Evolutionary conservation across 768 basidiomycete species (phyloP).

Genomic region (Kwoniella sp.): DNA sequence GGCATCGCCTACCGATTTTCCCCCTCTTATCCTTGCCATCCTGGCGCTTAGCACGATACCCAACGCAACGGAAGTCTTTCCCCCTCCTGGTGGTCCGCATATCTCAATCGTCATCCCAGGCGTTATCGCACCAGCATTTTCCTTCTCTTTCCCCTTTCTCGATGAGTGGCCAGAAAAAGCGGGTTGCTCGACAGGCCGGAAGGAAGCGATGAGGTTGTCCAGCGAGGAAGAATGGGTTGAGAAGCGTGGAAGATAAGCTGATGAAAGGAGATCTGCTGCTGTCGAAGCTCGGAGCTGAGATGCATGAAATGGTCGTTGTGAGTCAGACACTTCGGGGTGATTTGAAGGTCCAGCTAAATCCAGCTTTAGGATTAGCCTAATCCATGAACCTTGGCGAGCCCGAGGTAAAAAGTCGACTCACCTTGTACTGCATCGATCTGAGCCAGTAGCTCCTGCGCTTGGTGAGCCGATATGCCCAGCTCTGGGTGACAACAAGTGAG

Average conservation of each 20-base stretch:
- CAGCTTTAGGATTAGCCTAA: no score
- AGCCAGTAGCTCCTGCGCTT: constrained; percentile 42
- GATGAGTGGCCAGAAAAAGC: neutral
- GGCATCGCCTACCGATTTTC: neutral
- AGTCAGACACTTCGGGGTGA: neutral
- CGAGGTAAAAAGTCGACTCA: constrained; percentile 17
- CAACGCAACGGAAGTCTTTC: constrained; percentile 46
- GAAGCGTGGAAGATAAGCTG: constrained; percentile 21
- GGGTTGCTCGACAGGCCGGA: constrained; percentile 2
- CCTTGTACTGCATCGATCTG: constrained; percentile 31
- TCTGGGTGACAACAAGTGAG: constrained; percentile 25
- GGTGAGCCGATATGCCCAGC: constrained; percentile 28
- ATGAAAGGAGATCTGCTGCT: constrained; percentile 29
- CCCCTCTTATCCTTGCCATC: constrained; percentile 6
- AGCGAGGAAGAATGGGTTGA: constrained; percentile 39
- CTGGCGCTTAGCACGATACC: constrained; percentile 40
- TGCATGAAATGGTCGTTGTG: neutral
- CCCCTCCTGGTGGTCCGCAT: constrained; percentile 51
- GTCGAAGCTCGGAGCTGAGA: constrained; percentile 30
- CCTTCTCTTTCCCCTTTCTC: constrained; percentile 21
- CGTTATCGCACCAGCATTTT: constrained; percentile 25
- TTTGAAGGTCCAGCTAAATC: constrained; percentile 10
- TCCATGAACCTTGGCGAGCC: no score
- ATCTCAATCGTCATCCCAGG: constrained; percentile 51
- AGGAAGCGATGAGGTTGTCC: constrained; percentile 38